Percentiles rank a stretch among this genome's conserved stretches.
These are phyloP conservation scores for Vanrija pseudolonga DNA, from an alignment of 1,284 basidiomycete genomes.

Conservation along the genomic window DNA sequence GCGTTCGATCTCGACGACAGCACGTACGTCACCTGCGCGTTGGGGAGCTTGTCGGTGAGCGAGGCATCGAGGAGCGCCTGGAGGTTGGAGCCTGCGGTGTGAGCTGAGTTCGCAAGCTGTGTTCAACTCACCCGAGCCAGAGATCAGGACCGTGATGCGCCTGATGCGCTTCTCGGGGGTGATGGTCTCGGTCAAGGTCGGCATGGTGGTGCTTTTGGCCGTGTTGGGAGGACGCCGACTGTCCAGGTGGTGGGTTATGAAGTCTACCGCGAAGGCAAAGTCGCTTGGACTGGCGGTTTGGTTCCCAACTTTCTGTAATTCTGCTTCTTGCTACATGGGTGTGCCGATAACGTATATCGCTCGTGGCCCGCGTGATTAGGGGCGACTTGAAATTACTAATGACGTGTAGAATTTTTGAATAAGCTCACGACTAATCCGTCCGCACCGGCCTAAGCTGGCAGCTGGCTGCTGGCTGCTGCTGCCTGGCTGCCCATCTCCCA, in stretches of 20 bases:
- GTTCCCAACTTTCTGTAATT: too few relatives aligned
- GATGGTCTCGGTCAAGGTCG: slow-evolving; percentile 23
- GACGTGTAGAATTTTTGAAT: too few relatives aligned
- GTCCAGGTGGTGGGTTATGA: neutral
- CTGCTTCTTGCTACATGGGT: too few relatives aligned
- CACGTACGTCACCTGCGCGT: slow-evolving; percentile 72
- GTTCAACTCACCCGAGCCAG: slow-evolving; percentile 68
- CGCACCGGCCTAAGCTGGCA: too few relatives aligned
- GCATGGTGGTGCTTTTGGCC: slow-evolving; percentile 17
- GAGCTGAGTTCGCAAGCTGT: slow-evolving; percentile 15
- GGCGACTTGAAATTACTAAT: too few relatives aligned
- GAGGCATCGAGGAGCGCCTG: slow-evolving; percentile 92
- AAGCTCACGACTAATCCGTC: too few relatives aligned
- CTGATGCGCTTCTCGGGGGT: slow-evolving; percentile 19
- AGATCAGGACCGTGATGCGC: slow-evolving; percentile 65
- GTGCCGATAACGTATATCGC: too few relatives aligned
- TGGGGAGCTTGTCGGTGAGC: slow-evolving; percentile 56
- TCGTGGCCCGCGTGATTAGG: too few relatives aligned
- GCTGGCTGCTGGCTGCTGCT: too few relatives aligned
- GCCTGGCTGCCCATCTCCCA: too few relatives aligned
- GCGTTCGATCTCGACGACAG: slow-evolving; percentile 91
- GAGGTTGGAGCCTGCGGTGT: slow-evolving; percentile 75
- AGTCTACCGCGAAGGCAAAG: too few relatives aligned
- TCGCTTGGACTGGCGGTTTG: neutral
- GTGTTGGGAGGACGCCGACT: neutral